Evolutionary conservation across 208 protist species (phyloP).

Genomic region (Trypanosoma lewisi): DNA sequence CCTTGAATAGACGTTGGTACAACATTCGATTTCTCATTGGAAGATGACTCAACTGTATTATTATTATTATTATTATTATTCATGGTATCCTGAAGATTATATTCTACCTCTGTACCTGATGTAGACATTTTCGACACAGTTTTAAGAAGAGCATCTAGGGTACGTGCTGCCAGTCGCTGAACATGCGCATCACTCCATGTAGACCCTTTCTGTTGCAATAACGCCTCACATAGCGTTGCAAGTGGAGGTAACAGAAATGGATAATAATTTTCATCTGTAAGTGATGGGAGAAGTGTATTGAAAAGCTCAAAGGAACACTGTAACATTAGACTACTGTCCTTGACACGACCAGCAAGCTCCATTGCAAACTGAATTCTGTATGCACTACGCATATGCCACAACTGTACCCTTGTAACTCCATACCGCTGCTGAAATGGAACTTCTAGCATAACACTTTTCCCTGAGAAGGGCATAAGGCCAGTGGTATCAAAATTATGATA

Average conservation of each 20-base stretch:
- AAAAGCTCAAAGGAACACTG: conserved; percentile 44
- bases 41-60: too few relatives aligned
- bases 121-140: conserved; percentile 24
- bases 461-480: conserved; percentile 21
- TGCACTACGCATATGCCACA: conserved; percentile 23
- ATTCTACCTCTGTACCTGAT: not conserved
- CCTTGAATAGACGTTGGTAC: conserved; percentile 18
- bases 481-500: conserved; percentile 27
- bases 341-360: conserved; percentile 19
- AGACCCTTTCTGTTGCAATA: conserved; percentile 20
- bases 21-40: not conserved
- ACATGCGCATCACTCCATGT: conserved; percentile 56
- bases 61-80: too few relatives aligned
- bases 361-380: conserved; percentile 31
- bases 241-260: conserved; percentile 52
- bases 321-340: conserved; percentile 29
- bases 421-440: conserved; percentile 27
- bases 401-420: conserved; percentile 16
- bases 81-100: not conserved
- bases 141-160: conserved; percentile 41
- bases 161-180: conserved; percentile 66
- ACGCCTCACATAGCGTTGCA: conserved; percentile 51
- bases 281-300: conserved; percentile 39
- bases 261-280: conserved; percentile 40
- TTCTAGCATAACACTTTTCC: conserved; percentile 14